phyloP scores from a whole-genome alignment of 345 rosid species.

The Gynandropsis gynandra region DNA sequence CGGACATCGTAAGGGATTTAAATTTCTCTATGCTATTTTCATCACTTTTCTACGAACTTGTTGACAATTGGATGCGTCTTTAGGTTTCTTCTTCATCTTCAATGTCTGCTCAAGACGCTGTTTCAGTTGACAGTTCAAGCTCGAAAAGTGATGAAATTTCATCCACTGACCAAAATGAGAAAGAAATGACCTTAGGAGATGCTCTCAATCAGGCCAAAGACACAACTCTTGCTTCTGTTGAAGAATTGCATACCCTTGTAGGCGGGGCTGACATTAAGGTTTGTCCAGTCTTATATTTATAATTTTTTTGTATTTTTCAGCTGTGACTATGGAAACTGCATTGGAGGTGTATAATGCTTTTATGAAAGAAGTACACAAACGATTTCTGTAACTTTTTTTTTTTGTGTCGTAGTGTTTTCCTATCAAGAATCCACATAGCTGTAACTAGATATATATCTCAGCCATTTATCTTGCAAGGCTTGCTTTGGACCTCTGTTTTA shows the following conservation, averaged over 20 bases:
- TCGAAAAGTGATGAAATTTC: slow-evolving; percentile 1
- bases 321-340: not conserved
- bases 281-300: slow-evolving; percentile 12
- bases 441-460: slow-evolving; percentile 10
- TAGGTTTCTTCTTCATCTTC: no score
- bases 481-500: not conserved
- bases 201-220: slow-evolving; percentile 73
- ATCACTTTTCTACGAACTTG: slow-evolving; percentile 12
- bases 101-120: no score
- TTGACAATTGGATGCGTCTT: not conserved
- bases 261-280: slow-evolving; percentile 99
- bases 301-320: not conserved
- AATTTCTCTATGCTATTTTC: slow-evolving; percentile 16
- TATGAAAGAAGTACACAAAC: slow-evolving; percentile 1
- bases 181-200: slow-evolving; percentile 71
- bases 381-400: not conserved
- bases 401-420: slow-evolving; percentile 3
- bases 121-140: no score
- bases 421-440: not conserved
- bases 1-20: slow-evolving; percentile 55
- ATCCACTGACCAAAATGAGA: slow-evolving; percentile 46
- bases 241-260: slow-evolving; percentile 92
- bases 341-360: slow-evolving; percentile 8
- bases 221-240: slow-evolving; percentile 76
- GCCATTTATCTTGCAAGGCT: slow-evolving; percentile 12